phyloP scores from a whole-genome alignment of 1,284 basidiomycete genomes.

The Leccinum pachyderme region DNA sequence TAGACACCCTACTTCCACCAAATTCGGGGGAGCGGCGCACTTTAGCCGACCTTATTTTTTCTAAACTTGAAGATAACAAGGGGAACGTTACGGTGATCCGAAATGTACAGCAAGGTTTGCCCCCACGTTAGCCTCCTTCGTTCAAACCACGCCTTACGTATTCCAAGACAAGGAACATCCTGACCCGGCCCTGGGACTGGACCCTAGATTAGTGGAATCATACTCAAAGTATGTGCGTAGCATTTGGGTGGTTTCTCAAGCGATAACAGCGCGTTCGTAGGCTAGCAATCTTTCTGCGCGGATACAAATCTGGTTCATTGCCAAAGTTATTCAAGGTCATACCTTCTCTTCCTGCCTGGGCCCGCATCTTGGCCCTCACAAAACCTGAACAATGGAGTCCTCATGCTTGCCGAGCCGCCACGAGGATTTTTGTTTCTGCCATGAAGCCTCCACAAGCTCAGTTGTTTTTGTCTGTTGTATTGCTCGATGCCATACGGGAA shows the following conservation, averaged over 20 bases:
- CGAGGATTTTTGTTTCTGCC: constrained; percentile 94
- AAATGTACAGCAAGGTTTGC: constrained; percentile 56
- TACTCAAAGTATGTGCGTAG: constrained; percentile 78
- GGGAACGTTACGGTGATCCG: constrained; percentile 52
- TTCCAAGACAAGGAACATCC: constrained; percentile 60
- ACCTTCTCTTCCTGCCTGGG: constrained; percentile 95
- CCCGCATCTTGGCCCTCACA: constrained; percentile 92
- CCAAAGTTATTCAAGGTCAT: constrained; percentile 99
- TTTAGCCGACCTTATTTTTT: constrained; percentile 93
- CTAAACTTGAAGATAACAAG: constrained; percentile 75
- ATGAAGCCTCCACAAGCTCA: constrained; percentile 97
- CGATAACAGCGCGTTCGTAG: constrained; percentile 30
- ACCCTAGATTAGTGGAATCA: constrained; percentile 94
- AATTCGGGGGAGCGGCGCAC: constrained; percentile 77
- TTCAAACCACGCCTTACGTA: not conserved
- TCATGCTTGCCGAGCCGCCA: constrained; percentile 92
- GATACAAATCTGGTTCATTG: constrained; percentile 93
- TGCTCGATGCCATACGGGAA: constrained; percentile 88
- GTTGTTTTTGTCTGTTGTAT: constrained; percentile 88
- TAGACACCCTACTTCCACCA: constrained; percentile 77
- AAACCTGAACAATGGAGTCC: constrained; percentile 93
- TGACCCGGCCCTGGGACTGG: constrained; percentile 89
- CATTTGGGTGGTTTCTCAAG: not conserved
- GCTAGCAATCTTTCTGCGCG: constrained; percentile 83
- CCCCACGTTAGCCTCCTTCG: not conserved